These are phyloP conservation scores for Ceratocystis harringtonii DNA, from an alignment of 2,329 filamentous ascomycete species.

Conservation along the genomic window DNA sequence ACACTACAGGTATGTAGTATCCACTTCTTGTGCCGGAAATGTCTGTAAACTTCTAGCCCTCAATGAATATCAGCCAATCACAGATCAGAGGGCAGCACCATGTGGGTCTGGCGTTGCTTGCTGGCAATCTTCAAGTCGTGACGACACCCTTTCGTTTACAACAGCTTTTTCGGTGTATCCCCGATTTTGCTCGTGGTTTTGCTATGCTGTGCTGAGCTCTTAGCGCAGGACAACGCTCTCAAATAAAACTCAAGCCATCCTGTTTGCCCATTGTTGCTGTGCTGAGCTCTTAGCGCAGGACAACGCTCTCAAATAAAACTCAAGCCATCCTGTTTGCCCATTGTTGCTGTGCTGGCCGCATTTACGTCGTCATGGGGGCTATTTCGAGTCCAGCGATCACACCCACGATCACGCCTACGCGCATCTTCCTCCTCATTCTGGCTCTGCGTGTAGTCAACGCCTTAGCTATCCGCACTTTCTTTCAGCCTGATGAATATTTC, in stretches of 20 bases:
- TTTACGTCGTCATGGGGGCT: neutral
- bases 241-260: neutral
- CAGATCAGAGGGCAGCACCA: neutral
- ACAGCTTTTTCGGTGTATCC: slow-evolving; percentile 9
- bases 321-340: neutral
- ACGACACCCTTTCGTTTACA: slow-evolving; percentile 14
- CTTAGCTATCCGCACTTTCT: slow-evolving; percentile 69
- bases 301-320: neutral
- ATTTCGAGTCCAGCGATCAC: neutral
- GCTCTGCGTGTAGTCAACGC: slow-evolving; percentile 68
- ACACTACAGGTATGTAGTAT: neutral
- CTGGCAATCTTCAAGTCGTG: slow-evolving; percentile 8
- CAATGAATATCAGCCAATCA: neutral
- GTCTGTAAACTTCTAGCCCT: neutral
- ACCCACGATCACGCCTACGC: neutral
- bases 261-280: neutral
- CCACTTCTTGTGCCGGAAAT: neutral
- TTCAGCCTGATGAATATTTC: slow-evolving; percentile 96
- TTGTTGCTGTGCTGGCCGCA: neutral
- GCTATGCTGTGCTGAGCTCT: neutral
- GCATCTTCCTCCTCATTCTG: slow-evolving; percentile 32
- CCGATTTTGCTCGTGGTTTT: neutral
- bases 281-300: neutral
- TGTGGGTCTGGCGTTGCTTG: neutral
- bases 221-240: neutral